Conservation (phyloP, 106 monocot species). For the Phalaenopsis equestris region DNA sequence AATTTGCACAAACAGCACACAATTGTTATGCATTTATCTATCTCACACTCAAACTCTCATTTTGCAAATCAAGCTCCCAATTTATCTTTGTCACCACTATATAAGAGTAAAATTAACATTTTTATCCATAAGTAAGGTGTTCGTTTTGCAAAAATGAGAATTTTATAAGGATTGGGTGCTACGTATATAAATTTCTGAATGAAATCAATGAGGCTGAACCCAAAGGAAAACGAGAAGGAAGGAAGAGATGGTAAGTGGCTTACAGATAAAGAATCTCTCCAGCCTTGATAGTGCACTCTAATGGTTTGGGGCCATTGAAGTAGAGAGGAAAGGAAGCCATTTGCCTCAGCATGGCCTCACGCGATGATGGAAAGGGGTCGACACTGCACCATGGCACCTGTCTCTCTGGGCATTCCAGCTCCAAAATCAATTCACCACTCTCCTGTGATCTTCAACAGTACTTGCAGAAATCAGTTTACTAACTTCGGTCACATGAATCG, state of each 20-base stretch:
- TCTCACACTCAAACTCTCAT: too few relatives aligned
- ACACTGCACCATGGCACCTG: slow-evolving; percentile 88
- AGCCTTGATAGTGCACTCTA: slow-evolving; percentile 59
- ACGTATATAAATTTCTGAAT: too few relatives aligned
- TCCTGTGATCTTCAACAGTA: background rate
- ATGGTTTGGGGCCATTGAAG: slow-evolving; percentile 59
- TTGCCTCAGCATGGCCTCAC: slow-evolving; percentile 21
- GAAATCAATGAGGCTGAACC: background rate
- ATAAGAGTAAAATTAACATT: too few relatives aligned
- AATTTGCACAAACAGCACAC: too few relatives aligned
- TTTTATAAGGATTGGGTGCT: too few relatives aligned
- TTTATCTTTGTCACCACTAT: too few relatives aligned
- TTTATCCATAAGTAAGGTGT: too few relatives aligned
- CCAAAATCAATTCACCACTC: slow-evolving; percentile 36
- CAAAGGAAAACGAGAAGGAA: background rate
- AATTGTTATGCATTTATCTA: too few relatives aligned
- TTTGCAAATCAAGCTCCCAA: too few relatives aligned
- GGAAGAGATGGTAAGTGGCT: background rate
- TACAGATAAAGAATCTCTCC: slow-evolving; percentile 92
- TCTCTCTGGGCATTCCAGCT: slow-evolving; percentile 51
- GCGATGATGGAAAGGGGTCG: slow-evolving; percentile 50
- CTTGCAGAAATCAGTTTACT: too few relatives aligned
- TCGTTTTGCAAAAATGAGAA: too few relatives aligned
- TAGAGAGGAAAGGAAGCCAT: slow-evolving; percentile 57
- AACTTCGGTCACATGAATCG: too few relatives aligned